phyloP scores from a whole-genome alignment of 805 yeast genomes.

The Candida palmyrensis region DNA sequence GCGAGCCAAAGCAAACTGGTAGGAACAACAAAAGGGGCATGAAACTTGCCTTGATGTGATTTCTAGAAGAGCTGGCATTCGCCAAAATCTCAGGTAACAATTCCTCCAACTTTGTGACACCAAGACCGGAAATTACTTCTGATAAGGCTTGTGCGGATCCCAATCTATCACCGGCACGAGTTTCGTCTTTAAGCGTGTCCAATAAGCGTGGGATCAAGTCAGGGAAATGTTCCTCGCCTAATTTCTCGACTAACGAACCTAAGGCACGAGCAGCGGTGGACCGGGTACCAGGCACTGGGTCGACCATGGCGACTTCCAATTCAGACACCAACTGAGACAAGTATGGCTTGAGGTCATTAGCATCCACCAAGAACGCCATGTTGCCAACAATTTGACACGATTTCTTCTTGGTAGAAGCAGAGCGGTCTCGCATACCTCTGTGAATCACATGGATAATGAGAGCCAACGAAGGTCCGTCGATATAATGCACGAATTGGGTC shows the following conservation, averaged over 20 bases:
- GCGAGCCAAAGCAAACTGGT: slow-evolving; percentile 92
- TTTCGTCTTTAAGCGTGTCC: slow-evolving; percentile 69
- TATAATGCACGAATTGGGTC: slow-evolving; percentile 94
- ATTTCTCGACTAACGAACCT: slow-evolving; percentile 91
- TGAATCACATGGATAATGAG: slow-evolving; percentile 90
- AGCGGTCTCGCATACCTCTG: slow-evolving; percentile 91
- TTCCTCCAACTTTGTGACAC: slow-evolving; percentile 82
- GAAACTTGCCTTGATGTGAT: slow-evolving; percentile 83
- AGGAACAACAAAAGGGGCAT: slow-evolving; percentile 84
- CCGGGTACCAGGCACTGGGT: slow-evolving; percentile 95
- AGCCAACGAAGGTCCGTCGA: slow-evolving; percentile 97
- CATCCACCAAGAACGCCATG: slow-evolving; percentile 93
- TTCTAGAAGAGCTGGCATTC: slow-evolving; percentile 61
- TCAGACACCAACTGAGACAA: slow-evolving; percentile 72
- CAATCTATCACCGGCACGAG: slow-evolving; percentile 81
- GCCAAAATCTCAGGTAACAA: slow-evolving; percentile 73
- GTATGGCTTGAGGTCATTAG: slow-evolving; percentile 81
- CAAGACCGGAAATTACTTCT: slow-evolving; percentile 91
- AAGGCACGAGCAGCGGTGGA: slow-evolving; percentile 97
- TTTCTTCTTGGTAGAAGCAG: slow-evolving; percentile 87
- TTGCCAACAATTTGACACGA: slow-evolving; percentile 98
- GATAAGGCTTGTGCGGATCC: slow-evolving; percentile 97
- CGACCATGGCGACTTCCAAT: slow-evolving; percentile 92
- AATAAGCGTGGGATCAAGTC: slow-evolving; percentile 78
- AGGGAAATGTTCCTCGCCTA: slow-evolving; percentile 96